Conservation (phyloP, 495 filamentous ascomycete species). For the Pseudomonodictys pantanalensis region DNA sequence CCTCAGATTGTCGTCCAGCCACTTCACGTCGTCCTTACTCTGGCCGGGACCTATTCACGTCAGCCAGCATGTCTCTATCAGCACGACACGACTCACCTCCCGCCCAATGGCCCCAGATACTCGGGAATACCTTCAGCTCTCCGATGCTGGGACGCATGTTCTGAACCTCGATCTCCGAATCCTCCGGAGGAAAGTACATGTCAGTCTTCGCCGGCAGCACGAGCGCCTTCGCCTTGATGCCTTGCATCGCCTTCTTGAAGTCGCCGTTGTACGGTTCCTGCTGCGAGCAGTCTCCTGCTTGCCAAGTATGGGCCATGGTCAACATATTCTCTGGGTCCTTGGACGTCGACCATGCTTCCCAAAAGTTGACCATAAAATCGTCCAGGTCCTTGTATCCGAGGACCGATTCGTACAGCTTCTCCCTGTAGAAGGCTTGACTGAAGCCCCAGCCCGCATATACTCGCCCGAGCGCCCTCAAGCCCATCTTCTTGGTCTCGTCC, state of each 20-base stretch:
- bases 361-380: constrained; percentile 67
- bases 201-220: constrained; percentile 66
- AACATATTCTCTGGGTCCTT: constrained; percentile 70
- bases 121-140: constrained; percentile 55
- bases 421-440: constrained; percentile 67
- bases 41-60: constrained; percentile 57
- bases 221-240: constrained; percentile 65
- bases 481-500: constrained; percentile 54
- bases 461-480: constrained; percentile 66
- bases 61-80: neutral
- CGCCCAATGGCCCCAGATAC: constrained; percentile 63
- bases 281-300: constrained; percentile 61
- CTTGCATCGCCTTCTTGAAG: constrained; percentile 62
- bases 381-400: constrained; percentile 63
- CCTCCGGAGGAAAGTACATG: constrained; percentile 72
- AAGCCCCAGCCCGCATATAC: constrained; percentile 78
- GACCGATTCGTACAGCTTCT: constrained; percentile 59
- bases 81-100: constrained; percentile 30
- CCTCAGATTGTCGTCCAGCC: constrained; percentile 60
- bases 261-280: constrained; percentile 64
- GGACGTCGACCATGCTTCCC: constrained; percentile 67
- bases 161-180: constrained; percentile 64
- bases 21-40: constrained; percentile 62
- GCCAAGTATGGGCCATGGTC: constrained; percentile 71
- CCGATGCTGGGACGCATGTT: constrained; percentile 63